These are phyloP conservation scores for Magnaporthiopsis rhizophila DNA, from an alignment of 2,329 filamentous ascomycete species.

Conservation along the genomic window DNA sequence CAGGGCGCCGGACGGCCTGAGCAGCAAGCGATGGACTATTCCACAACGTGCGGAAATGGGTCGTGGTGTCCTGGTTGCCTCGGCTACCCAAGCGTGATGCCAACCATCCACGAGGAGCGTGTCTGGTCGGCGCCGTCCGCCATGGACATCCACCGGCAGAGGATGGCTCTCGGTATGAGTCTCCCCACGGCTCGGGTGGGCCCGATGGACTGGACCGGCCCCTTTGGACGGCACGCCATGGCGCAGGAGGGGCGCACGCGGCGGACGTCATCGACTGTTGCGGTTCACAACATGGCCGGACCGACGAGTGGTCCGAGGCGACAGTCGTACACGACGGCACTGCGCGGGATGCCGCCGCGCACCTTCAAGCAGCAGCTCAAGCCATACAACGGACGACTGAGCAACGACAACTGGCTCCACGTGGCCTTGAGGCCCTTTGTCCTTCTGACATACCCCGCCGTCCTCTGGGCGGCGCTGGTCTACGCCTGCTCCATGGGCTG, in stretches of 20 bases:
- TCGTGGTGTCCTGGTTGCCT: no score
- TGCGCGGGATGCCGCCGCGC: slow-evolving; percentile 58
- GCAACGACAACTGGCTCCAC: slow-evolving; percentile 69
- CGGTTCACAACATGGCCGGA: background rate
- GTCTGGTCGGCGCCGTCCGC: background rate
- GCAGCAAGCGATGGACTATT: no score
- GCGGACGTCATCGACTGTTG: background rate
- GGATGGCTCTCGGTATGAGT: background rate
- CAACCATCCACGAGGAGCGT: no score
- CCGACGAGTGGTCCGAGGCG: background rate
- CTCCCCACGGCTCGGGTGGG: background rate
- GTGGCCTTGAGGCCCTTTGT: slow-evolving; percentile 76
- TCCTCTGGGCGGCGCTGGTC: slow-evolving; percentile 79
- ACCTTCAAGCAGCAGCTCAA: slow-evolving; percentile 68
- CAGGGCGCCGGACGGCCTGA: no score
- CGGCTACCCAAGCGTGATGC: no score
- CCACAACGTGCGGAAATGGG: no score
- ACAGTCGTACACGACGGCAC: slow-evolving; percentile 57
- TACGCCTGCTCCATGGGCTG: slow-evolving; percentile 88
- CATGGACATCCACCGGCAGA: no score
- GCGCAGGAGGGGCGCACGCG: background rate
- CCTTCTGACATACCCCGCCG: slow-evolving; percentile 77
- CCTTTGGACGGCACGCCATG: background rate
- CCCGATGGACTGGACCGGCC: background rate
- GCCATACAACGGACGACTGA: slow-evolving; percentile 71